phyloP scores from a whole-genome alignment of 1,139 yeast species.

The Magnusiomyces magnusii region DNA sequence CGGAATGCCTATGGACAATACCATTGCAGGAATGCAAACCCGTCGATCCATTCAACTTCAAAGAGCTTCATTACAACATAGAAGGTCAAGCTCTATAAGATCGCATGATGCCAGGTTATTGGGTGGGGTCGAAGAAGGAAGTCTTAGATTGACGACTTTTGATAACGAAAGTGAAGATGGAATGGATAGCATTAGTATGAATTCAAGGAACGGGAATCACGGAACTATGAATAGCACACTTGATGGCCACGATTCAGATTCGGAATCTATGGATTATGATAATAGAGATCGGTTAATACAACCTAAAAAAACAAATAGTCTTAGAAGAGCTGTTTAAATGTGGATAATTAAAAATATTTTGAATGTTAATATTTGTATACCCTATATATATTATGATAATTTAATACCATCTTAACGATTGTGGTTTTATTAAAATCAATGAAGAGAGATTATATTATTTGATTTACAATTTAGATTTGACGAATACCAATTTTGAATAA shows the following conservation, averaged over 20 bases:
- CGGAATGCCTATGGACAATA: constrained; percentile 78
- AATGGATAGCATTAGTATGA: not conserved
- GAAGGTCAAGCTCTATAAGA: constrained; percentile 30
- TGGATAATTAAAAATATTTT: no score
- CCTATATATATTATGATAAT: no score
- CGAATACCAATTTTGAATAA: no score
- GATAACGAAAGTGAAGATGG: constrained; percentile 22
- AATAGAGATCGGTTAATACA: constrained; percentile 3
- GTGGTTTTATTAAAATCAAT: no score
- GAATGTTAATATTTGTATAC: no score
- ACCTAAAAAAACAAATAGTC: constrained; percentile 3
- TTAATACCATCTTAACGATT: no score
- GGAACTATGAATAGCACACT: not conserved
- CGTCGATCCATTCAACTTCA: constrained; percentile 42
- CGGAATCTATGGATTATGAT: constrained; percentile 1
- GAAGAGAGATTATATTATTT: no score
- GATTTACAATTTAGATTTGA: no score
- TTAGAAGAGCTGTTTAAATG: constrained; percentile 1
- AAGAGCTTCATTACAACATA: constrained; percentile 36
- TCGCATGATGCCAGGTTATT: constrained; percentile 27
- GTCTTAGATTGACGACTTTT: constrained; percentile 30
- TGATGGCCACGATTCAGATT: not conserved
- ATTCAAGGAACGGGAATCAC: not conserved
- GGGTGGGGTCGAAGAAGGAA: constrained; percentile 30
- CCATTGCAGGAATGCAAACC: constrained; percentile 75